Evolutionary conservation across 176 grass and related monocot species (phyloP).

Genomic region (Hordeum vulgare): DNA sequence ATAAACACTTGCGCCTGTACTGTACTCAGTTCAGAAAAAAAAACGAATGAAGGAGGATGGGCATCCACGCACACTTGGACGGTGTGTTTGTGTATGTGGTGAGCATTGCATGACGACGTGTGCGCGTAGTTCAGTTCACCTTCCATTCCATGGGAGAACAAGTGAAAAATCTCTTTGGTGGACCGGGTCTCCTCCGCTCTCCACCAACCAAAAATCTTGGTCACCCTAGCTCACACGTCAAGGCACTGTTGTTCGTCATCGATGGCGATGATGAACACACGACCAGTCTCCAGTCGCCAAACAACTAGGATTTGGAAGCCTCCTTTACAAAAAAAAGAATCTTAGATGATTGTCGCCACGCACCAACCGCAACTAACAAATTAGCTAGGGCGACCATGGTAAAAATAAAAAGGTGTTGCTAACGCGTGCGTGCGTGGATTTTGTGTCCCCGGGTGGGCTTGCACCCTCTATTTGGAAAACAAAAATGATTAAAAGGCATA

Average conservation of each 20-base stretch:
- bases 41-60: no score
- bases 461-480: no score
- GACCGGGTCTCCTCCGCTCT: neutral
- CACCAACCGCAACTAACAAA: conserved; percentile 25
- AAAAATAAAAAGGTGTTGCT: neutral
- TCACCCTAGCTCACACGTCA: neutral
- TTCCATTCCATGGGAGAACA: neutral
- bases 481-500: no score
- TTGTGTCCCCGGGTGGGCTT: no score
- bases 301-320: neutral
- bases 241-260: neutral
- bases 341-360: neutral
- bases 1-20: no score
- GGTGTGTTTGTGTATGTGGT: neutral
- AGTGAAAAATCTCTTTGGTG: neutral
- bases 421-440: neutral
- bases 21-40: no score
- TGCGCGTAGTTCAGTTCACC: neutral
- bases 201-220: neutral
- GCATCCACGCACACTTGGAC: no score
- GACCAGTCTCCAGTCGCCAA: neutral
- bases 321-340: neutral
- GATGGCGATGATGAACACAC: neutral
- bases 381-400: neutral
- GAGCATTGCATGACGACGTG: neutral